phyloP scores from a whole-genome alignment of 164 flowering plant species.

The Magnolia kwangsiensis region DNA sequence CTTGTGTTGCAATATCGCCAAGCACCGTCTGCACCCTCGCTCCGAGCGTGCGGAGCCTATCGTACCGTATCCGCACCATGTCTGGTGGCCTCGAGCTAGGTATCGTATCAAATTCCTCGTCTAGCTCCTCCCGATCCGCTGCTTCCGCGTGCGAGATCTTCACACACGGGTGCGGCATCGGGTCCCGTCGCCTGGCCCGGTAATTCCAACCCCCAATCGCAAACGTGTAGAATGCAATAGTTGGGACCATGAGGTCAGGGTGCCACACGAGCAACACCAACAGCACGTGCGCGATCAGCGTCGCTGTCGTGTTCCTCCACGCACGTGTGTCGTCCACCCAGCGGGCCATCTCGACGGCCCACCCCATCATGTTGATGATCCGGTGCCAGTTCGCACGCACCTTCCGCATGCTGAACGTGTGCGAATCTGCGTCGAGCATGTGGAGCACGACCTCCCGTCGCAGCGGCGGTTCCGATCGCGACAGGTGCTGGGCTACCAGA shows the following conservation, averaged over 20 bases:
- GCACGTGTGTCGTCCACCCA: conserved; percentile 71
- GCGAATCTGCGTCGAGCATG: conserved; percentile 71
- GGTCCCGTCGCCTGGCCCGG: conserved; percentile 37
- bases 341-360: conserved; percentile 44
- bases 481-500: conserved; percentile 52
- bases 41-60: conserved; percentile 59
- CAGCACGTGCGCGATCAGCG: conserved; percentile 70
- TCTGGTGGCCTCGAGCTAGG: conserved; percentile 55
- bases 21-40: conserved; percentile 63
- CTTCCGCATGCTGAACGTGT: conserved; percentile 72
- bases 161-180: conserved; percentile 34
- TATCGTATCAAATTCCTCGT: conserved; percentile 76
- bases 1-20: conserved; percentile 82
- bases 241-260: conserved; percentile 75
- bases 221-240: conserved; percentile 59
- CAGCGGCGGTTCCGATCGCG: conserved; percentile 82
- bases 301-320: conserved; percentile 82
- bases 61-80: conserved; percentile 55
- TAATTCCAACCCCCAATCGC: conserved; percentile 77
- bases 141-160: conserved; percentile 57
- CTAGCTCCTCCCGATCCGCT: conserved; percentile 67
- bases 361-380: conserved; percentile 46
- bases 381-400: conserved; percentile 77
- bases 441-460: conserved; percentile 62
- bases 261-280: conserved; percentile 77